These are phyloP conservation scores for Tolypocladium nubicola DNA, from an alignment of 2,329 filamentous ascomycete species.

Conservation along the genomic window DNA sequence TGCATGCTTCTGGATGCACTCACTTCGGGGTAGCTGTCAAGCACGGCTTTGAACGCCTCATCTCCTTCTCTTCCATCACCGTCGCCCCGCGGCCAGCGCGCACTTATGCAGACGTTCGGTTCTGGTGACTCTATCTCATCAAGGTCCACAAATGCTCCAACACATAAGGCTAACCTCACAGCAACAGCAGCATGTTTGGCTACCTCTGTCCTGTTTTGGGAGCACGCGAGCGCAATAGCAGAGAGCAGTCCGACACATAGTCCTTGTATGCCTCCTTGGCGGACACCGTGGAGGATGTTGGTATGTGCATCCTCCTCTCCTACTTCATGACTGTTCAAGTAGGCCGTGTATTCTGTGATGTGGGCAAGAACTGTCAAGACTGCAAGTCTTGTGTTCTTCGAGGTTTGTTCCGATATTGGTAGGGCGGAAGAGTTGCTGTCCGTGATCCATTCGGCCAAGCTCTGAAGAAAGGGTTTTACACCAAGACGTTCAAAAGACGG, in stretches of 20 bases:
- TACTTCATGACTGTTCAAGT: neutral
- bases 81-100: neutral
- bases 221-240: neutral
- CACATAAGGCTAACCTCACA: neutral
- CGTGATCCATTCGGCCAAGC: neutral
- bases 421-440: neutral
- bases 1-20: neutral
- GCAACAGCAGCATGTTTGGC: neutral
- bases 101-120: neutral
- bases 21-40: neutral
- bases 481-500: neutral
- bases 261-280: neutral
- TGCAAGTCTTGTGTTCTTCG: neutral
- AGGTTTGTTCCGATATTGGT: neutral
- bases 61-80: neutral
- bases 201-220: neutral
- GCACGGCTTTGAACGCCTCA: neutral
- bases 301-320: neutral
- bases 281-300: neutral
- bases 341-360: neutral
- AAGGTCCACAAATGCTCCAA: neutral
- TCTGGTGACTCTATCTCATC: neutral
- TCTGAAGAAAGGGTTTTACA: neutral
- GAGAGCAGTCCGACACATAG: neutral
- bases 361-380: neutral